Evolutionary conservation across 2,329 filamentous ascomycete species (phyloP).

Genomic region (Neopestalotiopsis sp.): DNA sequence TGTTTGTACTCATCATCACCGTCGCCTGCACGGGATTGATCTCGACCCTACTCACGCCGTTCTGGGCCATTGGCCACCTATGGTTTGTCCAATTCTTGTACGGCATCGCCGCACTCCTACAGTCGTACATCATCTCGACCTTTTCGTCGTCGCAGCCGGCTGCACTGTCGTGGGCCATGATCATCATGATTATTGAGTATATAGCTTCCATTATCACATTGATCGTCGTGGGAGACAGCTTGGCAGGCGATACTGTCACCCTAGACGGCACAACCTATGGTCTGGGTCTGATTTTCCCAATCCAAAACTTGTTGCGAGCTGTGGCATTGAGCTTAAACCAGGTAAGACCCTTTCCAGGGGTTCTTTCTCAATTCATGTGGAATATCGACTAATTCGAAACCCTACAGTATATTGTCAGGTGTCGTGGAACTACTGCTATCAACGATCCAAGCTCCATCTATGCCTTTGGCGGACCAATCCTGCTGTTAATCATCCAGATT

Average conservation of each 20-base stretch:
- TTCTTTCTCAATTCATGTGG: background rate
- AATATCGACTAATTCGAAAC: background rate
- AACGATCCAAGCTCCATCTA: constrained; percentile 60
- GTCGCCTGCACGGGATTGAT: constrained; percentile 58
- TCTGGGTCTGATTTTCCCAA: constrained; percentile 63
- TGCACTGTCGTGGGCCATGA: constrained; percentile 61
- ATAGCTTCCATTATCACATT: constrained; percentile 32
- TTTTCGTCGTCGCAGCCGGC: constrained; percentile 67
- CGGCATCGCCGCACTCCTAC: constrained; percentile 64
- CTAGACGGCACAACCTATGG: constrained; percentile 64
- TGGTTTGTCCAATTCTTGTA: constrained; percentile 69
- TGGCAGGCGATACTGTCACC: constrained; percentile 45
- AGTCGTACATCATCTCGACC: constrained; percentile 67
- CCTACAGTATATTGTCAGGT: constrained; percentile 62
- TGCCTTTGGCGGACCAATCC: constrained; percentile 71
- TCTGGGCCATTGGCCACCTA: constrained; percentile 65
- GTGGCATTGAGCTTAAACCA: constrained; percentile 66
- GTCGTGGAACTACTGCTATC: constrained; percentile 50
- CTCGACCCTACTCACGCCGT: constrained; percentile 52
- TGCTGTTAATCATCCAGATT: constrained; percentile 70
- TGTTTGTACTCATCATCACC: constrained; percentile 55
- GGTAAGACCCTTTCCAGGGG: background rate
- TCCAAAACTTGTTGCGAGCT: constrained; percentile 64
- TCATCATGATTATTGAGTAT: constrained; percentile 32
- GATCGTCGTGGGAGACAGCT: constrained; percentile 27